These are phyloP conservation scores for Dryas alaskensis DNA, from an alignment of 306 rosid species.

Conservation along the genomic window DNA sequence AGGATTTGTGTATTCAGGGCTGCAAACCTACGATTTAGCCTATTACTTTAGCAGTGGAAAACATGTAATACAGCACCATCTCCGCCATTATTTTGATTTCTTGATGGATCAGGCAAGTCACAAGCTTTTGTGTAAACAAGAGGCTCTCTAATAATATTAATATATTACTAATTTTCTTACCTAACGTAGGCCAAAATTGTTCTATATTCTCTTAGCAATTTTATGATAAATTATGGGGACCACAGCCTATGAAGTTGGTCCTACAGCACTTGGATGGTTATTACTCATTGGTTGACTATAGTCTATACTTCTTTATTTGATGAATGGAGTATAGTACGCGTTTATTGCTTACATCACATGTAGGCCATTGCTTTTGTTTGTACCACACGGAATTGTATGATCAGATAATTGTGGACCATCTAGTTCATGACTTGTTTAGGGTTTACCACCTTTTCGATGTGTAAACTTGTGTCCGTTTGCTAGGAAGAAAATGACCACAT, in stretches of 20 bases:
- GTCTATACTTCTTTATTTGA: no score
- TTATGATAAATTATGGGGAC: not conserved
- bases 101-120: conserved; percentile 74
- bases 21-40: conserved; percentile 51
- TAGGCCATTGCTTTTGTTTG: not conserved
- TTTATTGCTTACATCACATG: not conserved
- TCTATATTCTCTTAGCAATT: not conserved
- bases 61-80: conserved; percentile 35
- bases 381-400: not conserved
- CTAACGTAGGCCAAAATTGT: conserved; percentile 15
- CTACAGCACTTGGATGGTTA: not conserved
- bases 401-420: conserved; percentile 5
- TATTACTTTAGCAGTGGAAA: conserved; percentile 43
- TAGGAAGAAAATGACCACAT: not conserved
- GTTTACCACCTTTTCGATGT: conserved; percentile 11
- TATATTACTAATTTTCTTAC: conserved; percentile 7
- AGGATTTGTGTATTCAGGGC: conserved; percentile 63
- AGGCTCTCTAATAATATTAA: not conserved
- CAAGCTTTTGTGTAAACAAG: not conserved
- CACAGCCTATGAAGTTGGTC: not conserved
- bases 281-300: not conserved
- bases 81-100: conserved; percentile 51
- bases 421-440: conserved; percentile 14
- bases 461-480: no score
- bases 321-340: not conserved